Evolutionary conservation across 805 yeast genomes (phyloP).

Genomic region (Ogataea pini): DNA sequence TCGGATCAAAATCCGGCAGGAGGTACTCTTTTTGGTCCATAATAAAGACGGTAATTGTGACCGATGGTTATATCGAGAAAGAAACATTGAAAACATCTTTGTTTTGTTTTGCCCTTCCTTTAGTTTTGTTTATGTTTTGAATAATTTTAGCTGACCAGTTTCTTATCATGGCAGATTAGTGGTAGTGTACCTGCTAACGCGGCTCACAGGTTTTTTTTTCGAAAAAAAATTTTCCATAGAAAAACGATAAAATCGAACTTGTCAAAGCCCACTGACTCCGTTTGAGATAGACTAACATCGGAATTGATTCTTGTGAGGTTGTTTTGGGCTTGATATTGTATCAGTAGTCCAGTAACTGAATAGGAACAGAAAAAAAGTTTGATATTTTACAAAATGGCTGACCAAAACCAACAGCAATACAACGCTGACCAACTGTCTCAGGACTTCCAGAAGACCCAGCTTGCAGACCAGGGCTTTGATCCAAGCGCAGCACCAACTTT

Average conservation of each 20-base stretch:
- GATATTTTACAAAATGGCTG: constrained; percentile 26
- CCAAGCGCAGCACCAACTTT: constrained; percentile 52
- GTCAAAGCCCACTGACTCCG: background rate
- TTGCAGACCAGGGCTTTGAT: constrained; percentile 44
- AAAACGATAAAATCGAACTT: constrained; percentile 1
- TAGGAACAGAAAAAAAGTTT: background rate
- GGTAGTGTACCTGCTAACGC: background rate
- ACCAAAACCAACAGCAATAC: constrained; percentile 36
- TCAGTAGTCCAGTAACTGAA: background rate
- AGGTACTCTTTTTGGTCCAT: constrained; percentile 42
- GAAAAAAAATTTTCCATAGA: constrained; percentile 7
- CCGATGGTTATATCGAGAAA: too few species aligned
- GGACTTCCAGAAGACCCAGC: constrained; percentile 44
- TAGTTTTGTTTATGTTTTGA: constrained; percentile 15
- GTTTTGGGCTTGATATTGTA: background rate
- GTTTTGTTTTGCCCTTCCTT: constrained; percentile 3
- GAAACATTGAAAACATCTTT: too few species aligned
- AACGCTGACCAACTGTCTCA: constrained; percentile 45
- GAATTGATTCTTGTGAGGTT: background rate
- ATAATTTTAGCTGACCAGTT: background rate
- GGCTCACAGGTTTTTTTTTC: constrained; percentile 2
- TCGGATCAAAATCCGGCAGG: constrained; percentile 61
- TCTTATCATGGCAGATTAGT: constrained; percentile 8
- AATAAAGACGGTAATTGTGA: too few species aligned
- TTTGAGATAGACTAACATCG: background rate